A percentile compares a stretch with the other conserved stretches of the same genome.
Evolutionary conservation across 2,329 filamentous ascomycete genomes (phyloP).

Genomic region (Pyrenochaeta sp.): DNA sequence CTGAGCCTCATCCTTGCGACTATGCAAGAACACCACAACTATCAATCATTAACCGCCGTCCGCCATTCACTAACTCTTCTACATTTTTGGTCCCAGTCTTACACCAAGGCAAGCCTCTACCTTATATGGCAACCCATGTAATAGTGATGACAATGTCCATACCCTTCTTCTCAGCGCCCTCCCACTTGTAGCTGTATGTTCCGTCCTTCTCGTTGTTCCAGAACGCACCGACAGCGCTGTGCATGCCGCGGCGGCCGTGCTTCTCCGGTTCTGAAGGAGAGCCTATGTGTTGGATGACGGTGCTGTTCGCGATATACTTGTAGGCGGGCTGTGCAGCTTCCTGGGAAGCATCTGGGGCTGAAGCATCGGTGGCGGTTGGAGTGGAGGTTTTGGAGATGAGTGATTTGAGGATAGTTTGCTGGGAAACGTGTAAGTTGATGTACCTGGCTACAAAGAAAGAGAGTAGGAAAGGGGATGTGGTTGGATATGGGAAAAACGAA

Average conservation of each 20-base stretch:
- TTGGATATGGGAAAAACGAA: slow-evolving; percentile 28
- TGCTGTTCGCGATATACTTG: slow-evolving; percentile 98
- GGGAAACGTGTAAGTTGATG: slow-evolving; percentile 27
- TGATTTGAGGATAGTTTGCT: slow-evolving; percentile 80
- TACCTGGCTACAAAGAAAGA: neutral
- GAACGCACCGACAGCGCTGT: slow-evolving; percentile 83
- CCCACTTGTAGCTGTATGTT: slow-evolving; percentile 90
- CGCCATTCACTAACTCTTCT: neutral
- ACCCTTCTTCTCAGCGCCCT: slow-evolving; percentile 62
- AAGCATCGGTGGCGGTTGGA: slow-evolving; percentile 45
- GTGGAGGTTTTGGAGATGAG: slow-evolving; percentile 78
- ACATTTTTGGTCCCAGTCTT: neutral
- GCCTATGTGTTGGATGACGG: slow-evolving; percentile 89
- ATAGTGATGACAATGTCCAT: slow-evolving; percentile 62
- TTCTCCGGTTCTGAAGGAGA: slow-evolving; percentile 59
- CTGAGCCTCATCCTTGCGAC: neutral
- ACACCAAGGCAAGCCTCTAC: neutral
- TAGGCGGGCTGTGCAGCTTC: slow-evolving; percentile 66
- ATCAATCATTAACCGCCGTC: neutral
- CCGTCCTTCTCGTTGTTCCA: slow-evolving; percentile 92
- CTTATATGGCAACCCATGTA: slow-evolving; percentile 74
- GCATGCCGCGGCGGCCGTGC: slow-evolving; percentile 88
- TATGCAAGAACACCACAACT: slow-evolving; percentile 1
- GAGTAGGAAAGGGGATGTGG: slow-evolving; percentile 47
- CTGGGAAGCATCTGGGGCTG: neutral